phyloP scores from a whole-genome alignment of 2,329 filamentous ascomycete genomes.

The Sarocladium brachiariae region DNA sequence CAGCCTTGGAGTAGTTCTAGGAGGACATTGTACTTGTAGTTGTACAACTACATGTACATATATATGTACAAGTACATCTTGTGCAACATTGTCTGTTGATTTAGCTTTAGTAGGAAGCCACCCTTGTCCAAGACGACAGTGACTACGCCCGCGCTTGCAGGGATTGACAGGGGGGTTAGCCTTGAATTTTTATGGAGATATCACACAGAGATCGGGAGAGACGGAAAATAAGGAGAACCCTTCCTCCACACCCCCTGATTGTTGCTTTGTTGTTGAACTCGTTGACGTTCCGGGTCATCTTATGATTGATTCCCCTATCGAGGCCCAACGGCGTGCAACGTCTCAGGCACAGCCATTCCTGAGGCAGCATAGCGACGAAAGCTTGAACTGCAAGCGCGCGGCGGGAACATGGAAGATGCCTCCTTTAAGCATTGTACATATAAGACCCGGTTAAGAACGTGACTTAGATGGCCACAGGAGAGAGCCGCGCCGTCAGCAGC shows the following conservation, averaged over 20 bases:
- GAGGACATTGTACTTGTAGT: too few species aligned
- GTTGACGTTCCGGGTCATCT: too few species aligned
- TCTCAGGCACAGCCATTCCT: too few species aligned
- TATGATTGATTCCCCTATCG: neutral
- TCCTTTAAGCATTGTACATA: too few species aligned
- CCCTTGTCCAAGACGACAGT: neutral
- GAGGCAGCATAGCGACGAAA: neutral
- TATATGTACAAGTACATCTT: too few species aligned
- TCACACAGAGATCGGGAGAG: slow-evolving; percentile 6
- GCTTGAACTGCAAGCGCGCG: neutral
- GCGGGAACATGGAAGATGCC: neutral
- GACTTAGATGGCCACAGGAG: neutral
- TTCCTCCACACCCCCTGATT: neutral
- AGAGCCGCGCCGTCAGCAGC: neutral
- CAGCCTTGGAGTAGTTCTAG: too few species aligned
- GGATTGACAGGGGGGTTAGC: neutral
- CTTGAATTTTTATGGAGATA: slow-evolving; percentile 9
- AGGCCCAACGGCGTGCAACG: too few species aligned
- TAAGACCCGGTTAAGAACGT: too few species aligned
- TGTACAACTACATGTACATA: too few species aligned
- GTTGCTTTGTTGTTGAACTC: neutral
- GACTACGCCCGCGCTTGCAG: slow-evolving; percentile 5
- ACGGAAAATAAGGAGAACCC: neutral
- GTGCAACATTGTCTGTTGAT: too few species aligned
- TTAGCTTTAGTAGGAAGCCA: neutral